phyloP scores from a whole-genome alignment of 2,329 filamentous ascomycete species.

The Aspergillus sp. region DNA sequence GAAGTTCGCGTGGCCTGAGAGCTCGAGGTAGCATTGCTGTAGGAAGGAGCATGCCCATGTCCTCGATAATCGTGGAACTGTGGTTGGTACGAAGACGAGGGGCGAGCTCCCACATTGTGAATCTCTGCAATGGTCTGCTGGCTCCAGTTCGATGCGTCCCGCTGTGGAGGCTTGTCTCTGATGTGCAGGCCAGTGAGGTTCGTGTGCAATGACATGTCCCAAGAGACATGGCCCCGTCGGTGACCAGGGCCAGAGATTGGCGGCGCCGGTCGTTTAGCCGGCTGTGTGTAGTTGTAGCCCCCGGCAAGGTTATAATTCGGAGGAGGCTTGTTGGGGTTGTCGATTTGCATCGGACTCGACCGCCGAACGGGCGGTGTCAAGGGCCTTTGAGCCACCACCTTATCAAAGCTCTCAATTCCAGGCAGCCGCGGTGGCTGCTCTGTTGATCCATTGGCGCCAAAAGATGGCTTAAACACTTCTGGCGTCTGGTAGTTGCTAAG shows the following conservation, averaged over 20 bases:
- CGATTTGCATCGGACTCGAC: conserved; percentile 76
- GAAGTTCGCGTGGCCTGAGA: conserved; percentile 42
- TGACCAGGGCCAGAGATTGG: conserved; percentile 48
- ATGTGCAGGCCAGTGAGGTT: conserved; percentile 48
- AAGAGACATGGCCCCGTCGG: conserved; percentile 50
- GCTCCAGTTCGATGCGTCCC: conserved; percentile 45
- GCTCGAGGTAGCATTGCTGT: conserved; percentile 28
- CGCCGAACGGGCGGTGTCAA: conserved; percentile 64
- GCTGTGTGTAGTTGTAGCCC: conserved; percentile 38
- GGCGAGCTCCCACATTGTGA: conserved; percentile 40
- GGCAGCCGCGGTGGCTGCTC: conserved; percentile 70
- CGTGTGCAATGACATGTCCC: conserved; percentile 50
- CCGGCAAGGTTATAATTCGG: conserved; percentile 33
- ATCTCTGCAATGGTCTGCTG: conserved; percentile 48
- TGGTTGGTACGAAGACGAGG: conserved; percentile 38
- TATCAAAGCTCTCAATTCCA: conserved; percentile 89
- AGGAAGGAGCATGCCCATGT: conserved; percentile 26
- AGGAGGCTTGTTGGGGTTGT: conserved; percentile 51
- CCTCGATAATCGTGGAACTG: conserved; percentile 31
- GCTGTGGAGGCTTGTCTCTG: conserved; percentile 36
- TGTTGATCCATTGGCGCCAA: conserved; percentile 54
- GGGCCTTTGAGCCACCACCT: conserved; percentile 61
- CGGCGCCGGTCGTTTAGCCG: conserved; percentile 40
- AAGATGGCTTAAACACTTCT: conserved; percentile 59
- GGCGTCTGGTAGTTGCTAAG: conserved; percentile 75